phyloP scores from a whole-genome alignment of 2,329 filamentous ascomycete species.

The Diplodia sapinea region DNA sequence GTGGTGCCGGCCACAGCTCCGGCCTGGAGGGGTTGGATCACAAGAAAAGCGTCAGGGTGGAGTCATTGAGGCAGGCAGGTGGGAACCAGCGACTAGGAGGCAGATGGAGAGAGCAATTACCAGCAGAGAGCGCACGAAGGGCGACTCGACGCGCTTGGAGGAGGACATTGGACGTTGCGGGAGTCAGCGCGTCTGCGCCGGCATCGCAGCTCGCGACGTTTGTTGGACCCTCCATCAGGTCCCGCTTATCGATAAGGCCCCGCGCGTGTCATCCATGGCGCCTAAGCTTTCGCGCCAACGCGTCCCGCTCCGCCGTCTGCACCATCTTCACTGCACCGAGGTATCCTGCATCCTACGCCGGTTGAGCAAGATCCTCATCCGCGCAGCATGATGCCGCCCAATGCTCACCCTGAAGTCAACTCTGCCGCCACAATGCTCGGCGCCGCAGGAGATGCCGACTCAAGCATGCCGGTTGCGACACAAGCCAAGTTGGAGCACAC shows the following conservation, averaged over 20 bases:
- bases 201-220: constrained; percentile 13
- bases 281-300: not conserved
- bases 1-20: constrained; percentile 93
- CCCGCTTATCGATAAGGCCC: constrained; percentile 20
- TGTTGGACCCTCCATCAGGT: not conserved
- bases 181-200: constrained; percentile 11
- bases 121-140: constrained; percentile 55
- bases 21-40: constrained; percentile 57
- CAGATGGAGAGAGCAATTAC: constrained; percentile 41
- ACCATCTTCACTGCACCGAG: not conserved
- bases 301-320: not conserved
- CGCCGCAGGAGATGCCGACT: not conserved
- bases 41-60: not conserved
- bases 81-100: constrained; percentile 18
- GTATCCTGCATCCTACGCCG: no score
- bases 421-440: no score
- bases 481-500: not conserved
- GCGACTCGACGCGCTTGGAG: constrained; percentile 51
- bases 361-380: not conserved
- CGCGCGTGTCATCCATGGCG: not conserved
- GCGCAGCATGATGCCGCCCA: not conserved
- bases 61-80: not conserved
- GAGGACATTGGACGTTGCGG: constrained; percentile 27
- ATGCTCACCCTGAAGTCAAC: not conserved
- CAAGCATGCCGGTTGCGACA: not conserved